Evolutionary conservation across 441 rosid species (phyloP).

Genomic region (Syzygium malaccense): DNA sequence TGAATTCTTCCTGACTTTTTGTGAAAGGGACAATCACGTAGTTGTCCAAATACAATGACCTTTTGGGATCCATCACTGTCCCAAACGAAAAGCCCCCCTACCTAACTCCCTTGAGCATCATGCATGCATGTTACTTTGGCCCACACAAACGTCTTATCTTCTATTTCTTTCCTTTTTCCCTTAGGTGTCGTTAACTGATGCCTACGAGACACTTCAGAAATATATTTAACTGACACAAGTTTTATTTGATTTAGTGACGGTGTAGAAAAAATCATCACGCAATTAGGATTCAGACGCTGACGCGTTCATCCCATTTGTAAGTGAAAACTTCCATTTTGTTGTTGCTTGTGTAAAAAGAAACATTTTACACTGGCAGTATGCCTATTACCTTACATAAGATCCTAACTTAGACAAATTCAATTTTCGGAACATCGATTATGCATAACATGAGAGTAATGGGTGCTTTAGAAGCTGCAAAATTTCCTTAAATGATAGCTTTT

Average conservation of each 20-base stretch:
- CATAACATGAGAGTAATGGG: not conserved
- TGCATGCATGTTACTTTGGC: not conserved
- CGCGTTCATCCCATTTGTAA: not conserved
- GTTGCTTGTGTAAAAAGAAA: not conserved
- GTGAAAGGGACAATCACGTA: not conserved
- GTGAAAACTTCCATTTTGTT: not conserved
- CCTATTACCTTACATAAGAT: not conserved
- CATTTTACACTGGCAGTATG: not conserved
- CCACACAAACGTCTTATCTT: not conserved
- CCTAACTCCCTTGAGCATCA: not conserved
- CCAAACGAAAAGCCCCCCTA: not conserved
- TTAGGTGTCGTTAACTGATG: not conserved
- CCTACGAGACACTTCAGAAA: not conserved
- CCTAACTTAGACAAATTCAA: not conserved
- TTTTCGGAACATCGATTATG: not conserved
- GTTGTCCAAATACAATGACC: not conserved
- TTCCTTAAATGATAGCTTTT: not conserved
- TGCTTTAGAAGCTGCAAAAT: not conserved
- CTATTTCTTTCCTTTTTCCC: not conserved
- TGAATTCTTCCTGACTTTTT: not conserved
- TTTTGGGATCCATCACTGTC: not conserved
- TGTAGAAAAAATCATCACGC: not conserved
- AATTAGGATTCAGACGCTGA: not conserved
- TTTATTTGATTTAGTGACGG: not conserved
- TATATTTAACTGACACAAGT: not conserved